These are phyloP conservation scores for Euphrasia arctica DNA, from an alignment of 305 asterid genomes.

Conservation along the genomic window DNA sequence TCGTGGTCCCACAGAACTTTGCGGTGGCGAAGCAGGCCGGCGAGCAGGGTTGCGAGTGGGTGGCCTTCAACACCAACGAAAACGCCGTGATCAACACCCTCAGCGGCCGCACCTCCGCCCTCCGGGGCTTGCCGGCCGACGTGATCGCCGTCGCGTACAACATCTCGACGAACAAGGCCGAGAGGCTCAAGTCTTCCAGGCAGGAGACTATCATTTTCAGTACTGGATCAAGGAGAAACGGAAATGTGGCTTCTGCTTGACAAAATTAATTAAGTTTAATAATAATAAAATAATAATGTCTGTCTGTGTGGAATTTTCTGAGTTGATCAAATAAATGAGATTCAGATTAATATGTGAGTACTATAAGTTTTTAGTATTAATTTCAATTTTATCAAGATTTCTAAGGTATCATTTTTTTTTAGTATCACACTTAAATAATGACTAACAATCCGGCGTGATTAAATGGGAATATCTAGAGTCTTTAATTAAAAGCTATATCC, in stretches of 20 bases:
- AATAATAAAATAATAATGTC: too few species aligned
- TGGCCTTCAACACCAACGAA: conserved; percentile 49
- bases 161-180: conserved; percentile 36
- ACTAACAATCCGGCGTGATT: too few species aligned
- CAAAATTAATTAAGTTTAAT: too few species aligned
- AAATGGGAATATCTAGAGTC: too few species aligned
- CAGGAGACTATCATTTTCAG: conserved; percentile 34
- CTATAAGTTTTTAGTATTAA: too few species aligned
- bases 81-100: conserved; percentile 49
- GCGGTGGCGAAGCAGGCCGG: conserved; percentile 45
- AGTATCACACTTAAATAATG: too few species aligned
- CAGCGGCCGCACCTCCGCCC: conserved; percentile 46
- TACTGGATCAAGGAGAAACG: conserved; percentile 23
- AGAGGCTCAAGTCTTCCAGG: conserved; percentile 40
- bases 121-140: conserved; percentile 38
- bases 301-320: too few species aligned
- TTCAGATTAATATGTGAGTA: too few species aligned
- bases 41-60: conserved; percentile 49
- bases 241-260: conserved; percentile 23
- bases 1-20: conserved; percentile 46
- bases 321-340: too few species aligned
- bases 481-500: too few species aligned
- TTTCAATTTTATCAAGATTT: too few species aligned
- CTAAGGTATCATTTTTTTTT: too few species aligned
- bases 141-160: conserved; percentile 40